phyloP scores from a whole-genome alignment of 2,329 filamentous ascomycete genomes.

The Trichoderma sp. region DNA sequence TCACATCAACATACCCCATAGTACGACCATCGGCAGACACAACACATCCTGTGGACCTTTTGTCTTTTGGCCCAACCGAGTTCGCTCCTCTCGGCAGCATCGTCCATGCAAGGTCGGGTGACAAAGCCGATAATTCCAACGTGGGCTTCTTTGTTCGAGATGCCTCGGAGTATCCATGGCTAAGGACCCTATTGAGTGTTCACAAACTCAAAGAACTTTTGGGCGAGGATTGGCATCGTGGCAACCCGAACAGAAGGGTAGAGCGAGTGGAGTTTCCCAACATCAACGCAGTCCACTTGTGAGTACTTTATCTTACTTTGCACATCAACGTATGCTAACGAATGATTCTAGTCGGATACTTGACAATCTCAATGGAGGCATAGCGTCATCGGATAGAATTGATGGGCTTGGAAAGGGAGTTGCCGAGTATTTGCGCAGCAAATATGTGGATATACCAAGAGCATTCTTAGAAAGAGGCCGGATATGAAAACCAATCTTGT shows the following conservation, averaged over 20 bases:
- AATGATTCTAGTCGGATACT: constrained; percentile 34
- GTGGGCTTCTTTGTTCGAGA: constrained; percentile 48
- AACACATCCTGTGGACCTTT: constrained; percentile 27
- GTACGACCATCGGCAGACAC: constrained; percentile 34
- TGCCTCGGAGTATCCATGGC: constrained; percentile 48
- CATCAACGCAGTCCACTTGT: constrained; percentile 34
- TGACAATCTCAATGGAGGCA: constrained; percentile 48
- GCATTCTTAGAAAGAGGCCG: constrained; percentile 44
- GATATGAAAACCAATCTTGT: constrained; percentile 27
- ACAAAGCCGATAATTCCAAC: constrained; percentile 48
- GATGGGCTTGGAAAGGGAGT: constrained; percentile 50
- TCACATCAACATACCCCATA: constrained; percentile 29
- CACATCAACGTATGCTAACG: constrained; percentile 12
- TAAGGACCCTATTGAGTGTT: constrained; percentile 44
- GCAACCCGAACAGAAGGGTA: constrained; percentile 35
- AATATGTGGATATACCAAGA: constrained; percentile 47
- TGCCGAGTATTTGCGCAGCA: constrained; percentile 47
- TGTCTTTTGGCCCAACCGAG: constrained; percentile 31
- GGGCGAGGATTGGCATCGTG: constrained; percentile 40
- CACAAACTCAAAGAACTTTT: constrained; percentile 41
- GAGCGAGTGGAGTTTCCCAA: constrained; percentile 49
- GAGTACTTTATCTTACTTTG: not conserved
- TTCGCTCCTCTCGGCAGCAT: constrained; percentile 35
- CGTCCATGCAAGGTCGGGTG: constrained; percentile 38
- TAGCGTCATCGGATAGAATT: constrained; percentile 44